phyloP scores from a whole-genome alignment of 331 rosid species.

The Pyrus hybrid region DNA sequence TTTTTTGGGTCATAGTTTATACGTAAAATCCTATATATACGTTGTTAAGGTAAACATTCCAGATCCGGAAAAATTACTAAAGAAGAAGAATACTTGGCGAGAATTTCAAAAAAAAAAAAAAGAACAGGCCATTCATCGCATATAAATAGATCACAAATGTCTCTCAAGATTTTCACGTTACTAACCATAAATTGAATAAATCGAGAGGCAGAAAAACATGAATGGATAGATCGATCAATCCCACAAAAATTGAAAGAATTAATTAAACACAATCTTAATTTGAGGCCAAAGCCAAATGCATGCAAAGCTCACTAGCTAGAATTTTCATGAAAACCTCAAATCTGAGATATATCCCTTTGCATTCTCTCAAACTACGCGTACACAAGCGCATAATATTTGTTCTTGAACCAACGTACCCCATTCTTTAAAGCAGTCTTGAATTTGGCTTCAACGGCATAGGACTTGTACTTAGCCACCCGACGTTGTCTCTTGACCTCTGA shows the following conservation, averaged over 20 bases:
- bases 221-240: neutral
- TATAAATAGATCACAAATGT: too few species aligned
- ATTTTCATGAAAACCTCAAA: neutral
- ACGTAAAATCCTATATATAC: too few species aligned
- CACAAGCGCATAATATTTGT: neutral
- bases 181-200: too few species aligned
- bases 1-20: too few species aligned
- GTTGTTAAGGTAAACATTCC: too few species aligned
- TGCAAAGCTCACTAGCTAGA: neutral
- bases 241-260: neutral
- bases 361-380: neutral
- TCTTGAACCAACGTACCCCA: conserved; percentile 17
- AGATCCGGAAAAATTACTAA: too few species aligned
- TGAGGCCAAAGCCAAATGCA: neutral
- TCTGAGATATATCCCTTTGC: neutral
- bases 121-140: too few species aligned
- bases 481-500: conserved; percentile 13
- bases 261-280: neutral
- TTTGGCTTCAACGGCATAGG: conserved; percentile 4
- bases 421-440: neutral
- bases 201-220: neutral
- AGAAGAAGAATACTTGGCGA: too few species aligned
- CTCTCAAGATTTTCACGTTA: too few species aligned
- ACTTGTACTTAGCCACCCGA: conserved; percentile 20
- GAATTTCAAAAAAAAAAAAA: too few species aligned